A percentile compares a stretch with the other conserved stretches of the same genome.
phyloP scores from a whole-genome alignment of 2,329 filamentous ascomycete species.

The Magnaporthiopsis poae region DNA sequence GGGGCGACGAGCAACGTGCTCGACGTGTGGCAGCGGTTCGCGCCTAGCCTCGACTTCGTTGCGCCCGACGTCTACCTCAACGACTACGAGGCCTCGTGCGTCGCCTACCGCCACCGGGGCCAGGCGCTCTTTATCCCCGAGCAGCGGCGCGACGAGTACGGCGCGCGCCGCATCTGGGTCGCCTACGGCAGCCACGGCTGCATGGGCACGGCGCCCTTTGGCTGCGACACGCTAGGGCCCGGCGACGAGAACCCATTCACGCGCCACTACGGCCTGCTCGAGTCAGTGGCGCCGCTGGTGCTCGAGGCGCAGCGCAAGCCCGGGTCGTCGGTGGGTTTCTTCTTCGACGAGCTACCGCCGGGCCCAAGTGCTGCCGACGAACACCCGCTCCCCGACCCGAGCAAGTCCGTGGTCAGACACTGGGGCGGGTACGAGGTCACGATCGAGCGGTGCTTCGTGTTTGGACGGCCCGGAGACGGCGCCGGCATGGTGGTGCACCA shows the following conservation, averaged over 20 bases:
- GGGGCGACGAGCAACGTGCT: constrained; percentile 31
- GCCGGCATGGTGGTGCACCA: constrained; percentile 30
- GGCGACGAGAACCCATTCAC: constrained; percentile 16
- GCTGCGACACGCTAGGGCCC: constrained; percentile 20
- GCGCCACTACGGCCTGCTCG: constrained; percentile 27
- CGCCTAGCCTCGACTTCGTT: constrained; percentile 35
- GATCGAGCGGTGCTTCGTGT: constrained; percentile 28
- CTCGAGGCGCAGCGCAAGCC: constrained; percentile 27
- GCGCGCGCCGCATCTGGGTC: constrained; percentile 31
- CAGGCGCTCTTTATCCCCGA: constrained; percentile 43
- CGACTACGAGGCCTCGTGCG: constrained; percentile 32
- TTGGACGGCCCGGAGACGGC: constrained; percentile 28
- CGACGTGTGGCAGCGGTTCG: constrained; percentile 34
- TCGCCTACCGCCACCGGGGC: constrained; percentile 30
- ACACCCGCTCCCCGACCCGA: constrained; percentile 3
- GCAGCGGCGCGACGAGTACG: constrained; percentile 38
- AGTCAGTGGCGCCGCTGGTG: constrained; percentile 13
- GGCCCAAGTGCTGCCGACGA: not conserved
- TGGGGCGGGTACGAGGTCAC: constrained; percentile 24
- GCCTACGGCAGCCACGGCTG: constrained; percentile 24
- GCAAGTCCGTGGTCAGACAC: constrained; percentile 17
- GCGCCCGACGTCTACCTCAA: constrained; percentile 33
- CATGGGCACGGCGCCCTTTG: constrained; percentile 25
- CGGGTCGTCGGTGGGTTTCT: constrained; percentile 23
- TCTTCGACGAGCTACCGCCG: constrained; percentile 18